Conservation (phyloP, 2,329 filamentous ascomycete genomes). For the Curvularia spicifera region DNA sequence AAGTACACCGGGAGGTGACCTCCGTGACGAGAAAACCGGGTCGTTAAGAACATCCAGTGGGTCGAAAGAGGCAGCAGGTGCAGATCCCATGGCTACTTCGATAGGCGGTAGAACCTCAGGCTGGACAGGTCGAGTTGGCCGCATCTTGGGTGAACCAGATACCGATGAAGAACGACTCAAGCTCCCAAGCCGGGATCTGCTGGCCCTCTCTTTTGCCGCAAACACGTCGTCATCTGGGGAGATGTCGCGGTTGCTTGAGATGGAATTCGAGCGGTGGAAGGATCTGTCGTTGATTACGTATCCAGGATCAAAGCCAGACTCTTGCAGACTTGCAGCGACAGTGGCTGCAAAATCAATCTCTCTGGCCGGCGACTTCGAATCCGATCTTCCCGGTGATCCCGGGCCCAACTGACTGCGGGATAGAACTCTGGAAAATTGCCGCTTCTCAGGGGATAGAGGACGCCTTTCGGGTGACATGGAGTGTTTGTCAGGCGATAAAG, state of each 20-base stretch:
- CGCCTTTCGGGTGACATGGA: slow-evolving; percentile 4
- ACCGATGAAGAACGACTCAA: slow-evolving; percentile 41
- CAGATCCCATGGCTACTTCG: slow-evolving; percentile 43
- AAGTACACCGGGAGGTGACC: slow-evolving; percentile 41
- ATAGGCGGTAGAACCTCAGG: slow-evolving; percentile 41
- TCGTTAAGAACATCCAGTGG: slow-evolving; percentile 48
- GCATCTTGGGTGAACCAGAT: slow-evolving; percentile 35
- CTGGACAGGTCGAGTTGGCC: slow-evolving; percentile 23
- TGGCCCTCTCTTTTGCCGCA: slow-evolving; percentile 38
- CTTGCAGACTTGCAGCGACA: slow-evolving; percentile 54
- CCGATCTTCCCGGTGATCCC: slow-evolving; percentile 35
- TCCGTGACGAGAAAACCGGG: slow-evolving; percentile 45
- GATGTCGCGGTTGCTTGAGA: slow-evolving; percentile 35
- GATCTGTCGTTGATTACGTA: slow-evolving; percentile 53
- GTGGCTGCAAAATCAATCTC: slow-evolving; percentile 58
- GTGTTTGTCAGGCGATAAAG: slow-evolving; percentile 5
- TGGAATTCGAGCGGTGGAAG: slow-evolving; percentile 43
- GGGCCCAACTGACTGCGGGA: slow-evolving; percentile 24
- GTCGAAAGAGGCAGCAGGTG: slow-evolving; percentile 45
- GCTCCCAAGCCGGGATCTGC: slow-evolving; percentile 40
- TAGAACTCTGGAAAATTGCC: slow-evolving; percentile 22
- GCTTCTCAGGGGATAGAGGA: slow-evolving; percentile 18
- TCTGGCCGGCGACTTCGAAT: slow-evolving; percentile 35
- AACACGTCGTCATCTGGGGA: slow-evolving; percentile 43
- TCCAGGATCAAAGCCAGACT: slow-evolving; percentile 56